Conservation (phyloP, 345 rosid species). For the Viola odorata region DNA sequence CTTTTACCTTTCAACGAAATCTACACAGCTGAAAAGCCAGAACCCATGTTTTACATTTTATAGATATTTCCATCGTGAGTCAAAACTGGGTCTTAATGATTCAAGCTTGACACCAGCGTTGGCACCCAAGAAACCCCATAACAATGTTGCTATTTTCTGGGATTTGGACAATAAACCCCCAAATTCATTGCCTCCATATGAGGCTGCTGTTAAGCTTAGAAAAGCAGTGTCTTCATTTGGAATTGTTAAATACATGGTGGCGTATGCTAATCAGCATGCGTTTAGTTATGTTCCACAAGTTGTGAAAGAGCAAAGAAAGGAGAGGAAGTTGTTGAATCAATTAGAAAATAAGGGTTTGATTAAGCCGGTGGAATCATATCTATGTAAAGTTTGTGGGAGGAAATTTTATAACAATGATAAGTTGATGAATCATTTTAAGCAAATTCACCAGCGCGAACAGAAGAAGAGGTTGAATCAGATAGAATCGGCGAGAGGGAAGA, state of each 20-base stretch:
- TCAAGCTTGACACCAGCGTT: constrained; percentile 24
- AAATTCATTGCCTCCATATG: constrained; percentile 53
- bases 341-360: constrained; percentile 57
- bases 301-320: constrained; percentile 53
- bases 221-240: constrained; percentile 60
- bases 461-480: constrained; percentile 74
- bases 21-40: constrained; percentile 9
- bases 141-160: constrained; percentile 70
- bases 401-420: constrained; percentile 66
- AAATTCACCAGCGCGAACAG: constrained; percentile 74
- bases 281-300: constrained; percentile 52
- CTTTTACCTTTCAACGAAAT: neutral
- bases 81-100: constrained; percentile 23
- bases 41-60: constrained; percentile 13
- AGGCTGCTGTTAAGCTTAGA: constrained; percentile 68
- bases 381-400: constrained; percentile 75
- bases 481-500: constrained; percentile 70
- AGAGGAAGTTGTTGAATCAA: constrained; percentile 48
- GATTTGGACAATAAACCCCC: constrained; percentile 86
- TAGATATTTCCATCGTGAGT: constrained; percentile 19
- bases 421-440: constrained; percentile 63
- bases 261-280: constrained; percentile 65
- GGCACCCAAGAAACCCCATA: constrained; percentile 17
- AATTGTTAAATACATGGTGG: constrained; percentile 49
- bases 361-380: constrained; percentile 48